phyloP scores from a whole-genome alignment of 2,329 filamentous ascomycete genomes.

The Helotiales sp. region DNA sequence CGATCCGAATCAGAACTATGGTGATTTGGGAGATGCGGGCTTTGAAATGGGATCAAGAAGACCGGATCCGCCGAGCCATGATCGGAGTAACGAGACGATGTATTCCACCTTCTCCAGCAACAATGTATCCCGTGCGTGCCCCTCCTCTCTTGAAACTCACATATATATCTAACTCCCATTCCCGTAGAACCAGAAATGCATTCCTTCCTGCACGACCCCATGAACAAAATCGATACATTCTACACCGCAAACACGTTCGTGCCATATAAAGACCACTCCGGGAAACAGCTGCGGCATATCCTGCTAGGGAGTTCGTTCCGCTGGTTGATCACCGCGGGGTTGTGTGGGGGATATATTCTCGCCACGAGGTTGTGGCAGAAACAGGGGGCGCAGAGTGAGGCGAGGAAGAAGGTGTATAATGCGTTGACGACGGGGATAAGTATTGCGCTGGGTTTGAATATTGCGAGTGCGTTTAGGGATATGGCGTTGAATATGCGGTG shows the following conservation, averaged over 20 bases:
- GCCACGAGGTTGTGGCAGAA: constrained; percentile 25
- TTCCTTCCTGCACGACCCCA: constrained; percentile 34
- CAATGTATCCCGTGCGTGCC: constrained; percentile 22
- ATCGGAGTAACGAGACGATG: constrained; percentile 11
- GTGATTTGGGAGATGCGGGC: constrained; percentile 26
- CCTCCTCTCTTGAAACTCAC: too few species aligned
- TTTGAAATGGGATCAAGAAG: constrained; percentile 27
- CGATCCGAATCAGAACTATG: constrained; percentile 22
- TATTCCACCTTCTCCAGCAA: constrained; percentile 23
- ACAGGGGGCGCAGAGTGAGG: constrained; percentile 42
- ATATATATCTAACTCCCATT: not conserved
- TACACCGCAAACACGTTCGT: constrained; percentile 22
- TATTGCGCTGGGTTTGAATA: constrained; percentile 50
- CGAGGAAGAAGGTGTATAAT: constrained; percentile 50
- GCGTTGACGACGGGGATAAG: constrained; percentile 51
- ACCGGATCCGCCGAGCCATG: constrained; percentile 8
- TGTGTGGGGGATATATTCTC: constrained; percentile 36
- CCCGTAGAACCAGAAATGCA: constrained; percentile 23
- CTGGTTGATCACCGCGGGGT: constrained; percentile 33
- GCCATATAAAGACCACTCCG: constrained; percentile 35
- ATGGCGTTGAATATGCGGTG: constrained; percentile 53
- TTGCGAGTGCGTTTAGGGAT: constrained; percentile 50
- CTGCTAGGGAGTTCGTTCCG: constrained; percentile 31
- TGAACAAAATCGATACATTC: constrained; percentile 33
- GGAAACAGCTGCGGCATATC: constrained; percentile 37